A percentile compares a stretch with the other conserved stretches of the same genome.
Conservation (phyloP, 2,329 filamentous ascomycete species). For the Stagonosporopsis rhizophila region DNA sequence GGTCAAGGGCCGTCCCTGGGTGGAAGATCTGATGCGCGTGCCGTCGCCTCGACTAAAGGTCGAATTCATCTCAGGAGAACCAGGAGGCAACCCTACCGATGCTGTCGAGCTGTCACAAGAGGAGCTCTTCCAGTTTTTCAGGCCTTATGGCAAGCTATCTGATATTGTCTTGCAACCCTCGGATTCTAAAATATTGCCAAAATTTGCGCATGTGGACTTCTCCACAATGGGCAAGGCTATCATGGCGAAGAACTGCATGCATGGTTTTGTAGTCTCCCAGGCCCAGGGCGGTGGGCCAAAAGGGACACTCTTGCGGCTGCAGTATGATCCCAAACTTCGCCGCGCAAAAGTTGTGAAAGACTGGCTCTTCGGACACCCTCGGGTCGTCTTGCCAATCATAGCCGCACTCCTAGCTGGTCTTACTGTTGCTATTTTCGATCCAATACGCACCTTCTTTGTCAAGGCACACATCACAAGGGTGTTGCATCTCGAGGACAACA, state of each 20-base stretch:
- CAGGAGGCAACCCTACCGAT: constrained; percentile 73
- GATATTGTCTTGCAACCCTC: constrained; percentile 84
- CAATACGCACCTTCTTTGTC: constrained; percentile 92
- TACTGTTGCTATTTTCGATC: constrained; percentile 90
- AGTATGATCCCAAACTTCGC: constrained; percentile 82
- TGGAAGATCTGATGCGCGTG: constrained; percentile 87
- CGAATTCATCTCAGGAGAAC: constrained; percentile 78
- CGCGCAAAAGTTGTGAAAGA: constrained; percentile 77
- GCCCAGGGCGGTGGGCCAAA: constrained; percentile 73
- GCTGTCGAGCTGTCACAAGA: constrained; percentile 86
- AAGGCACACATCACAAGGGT: constrained; percentile 83
- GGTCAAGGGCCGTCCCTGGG: constrained; percentile 87
- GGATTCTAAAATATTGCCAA: constrained; percentile 84
- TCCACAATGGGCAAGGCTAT: constrained; percentile 75
- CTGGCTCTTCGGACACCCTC: constrained; percentile 84
- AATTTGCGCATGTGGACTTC: constrained; percentile 82
- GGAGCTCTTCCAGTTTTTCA: constrained; percentile 83
- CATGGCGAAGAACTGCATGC: constrained; percentile 91
- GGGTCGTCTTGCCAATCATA: constrained; percentile 83
- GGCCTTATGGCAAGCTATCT: constrained; percentile 86
- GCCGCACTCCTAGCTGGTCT: constrained; percentile 82
- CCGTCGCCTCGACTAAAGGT: constrained; percentile 79
- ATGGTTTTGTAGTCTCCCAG: constrained; percentile 77
- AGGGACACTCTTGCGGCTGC: constrained; percentile 79
- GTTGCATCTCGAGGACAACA: constrained; percentile 76